Base-by-base conservation (phyloP, 2,329 filamentous ascomycete genomes). In the Beauveria varroae region DNA sequence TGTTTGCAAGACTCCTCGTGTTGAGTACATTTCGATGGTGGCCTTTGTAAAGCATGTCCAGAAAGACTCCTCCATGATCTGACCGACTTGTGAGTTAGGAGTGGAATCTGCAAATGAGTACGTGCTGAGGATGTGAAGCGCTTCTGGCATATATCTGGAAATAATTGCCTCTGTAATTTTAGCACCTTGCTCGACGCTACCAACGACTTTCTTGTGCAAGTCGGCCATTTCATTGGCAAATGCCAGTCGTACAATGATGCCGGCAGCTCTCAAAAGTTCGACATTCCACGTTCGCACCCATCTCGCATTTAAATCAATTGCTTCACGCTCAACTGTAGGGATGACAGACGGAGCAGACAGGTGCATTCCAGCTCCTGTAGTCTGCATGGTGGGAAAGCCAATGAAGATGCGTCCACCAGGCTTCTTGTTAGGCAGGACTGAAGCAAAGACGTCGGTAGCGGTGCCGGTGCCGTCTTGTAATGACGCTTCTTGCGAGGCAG, bases 261-360 rank as follows among this genome's bases (percentile, higher is more conserved):
- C 95, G 20, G 93, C 91, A 34, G 93, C 90, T 49, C 93, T 86
- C 44, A 99, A 80, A 80, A 99, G 90, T 71, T 98, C 95, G 24
- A 91, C 81, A 68, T 99, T 99, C 96, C 95, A 99, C 18, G 87
- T 91, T 64, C 92, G 88, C 18, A 99, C 93, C 80, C 92, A 96
- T 61, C 93, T 86, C 18, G 95, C 96, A 72, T 99, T 98, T 64
- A 99, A 80, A 73, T 99, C 95, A 62, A 99, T 96, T 59, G 91
- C 95, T 72, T 99, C 95, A 70, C 95, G 86, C 74, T 99, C 95
- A 2, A 99, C 96, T 0, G 95, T 99, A 0, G 95, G 95, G 62
- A 99, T 99, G 16, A 99, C 87, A 0, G 93, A 97, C 1, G 93
- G 95, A 0, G 95, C 95, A 14, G 93, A 98, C 34, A 99, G 89